These are phyloP conservation scores for Wickerhamiella infanticola DNA, from an alignment of 1,139 yeast species.

Conservation along the genomic window DNA sequence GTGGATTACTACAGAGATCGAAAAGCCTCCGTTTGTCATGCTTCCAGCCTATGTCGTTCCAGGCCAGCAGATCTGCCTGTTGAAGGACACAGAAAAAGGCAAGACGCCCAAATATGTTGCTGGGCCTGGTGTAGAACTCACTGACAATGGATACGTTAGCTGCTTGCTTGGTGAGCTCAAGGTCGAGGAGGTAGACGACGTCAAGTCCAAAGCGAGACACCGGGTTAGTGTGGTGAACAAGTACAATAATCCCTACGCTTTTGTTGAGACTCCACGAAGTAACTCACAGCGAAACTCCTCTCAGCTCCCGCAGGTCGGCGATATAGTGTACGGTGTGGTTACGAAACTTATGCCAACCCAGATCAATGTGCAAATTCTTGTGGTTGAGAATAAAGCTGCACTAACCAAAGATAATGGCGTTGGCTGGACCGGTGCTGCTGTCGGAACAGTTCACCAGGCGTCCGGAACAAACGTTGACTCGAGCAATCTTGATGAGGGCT, in stretches of 20 bases:
- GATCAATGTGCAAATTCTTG: conserved; percentile 69
- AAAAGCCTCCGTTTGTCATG: conserved; percentile 1
- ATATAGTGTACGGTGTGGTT: conserved; percentile 63
- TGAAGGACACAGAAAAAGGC: conserved; percentile 21
- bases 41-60: conserved; percentile 45
- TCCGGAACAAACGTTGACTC: conserved; percentile 42
- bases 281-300: conserved; percentile 21
- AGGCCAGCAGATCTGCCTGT: conserved; percentile 52
- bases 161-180: conserved; percentile 48
- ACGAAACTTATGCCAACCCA: conserved; percentile 52
- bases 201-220: conserved; percentile 9
- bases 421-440: conserved; percentile 11
- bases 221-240: conserved; percentile 26
- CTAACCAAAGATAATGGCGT: conserved; percentile 46
- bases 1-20: too few relatives aligned
- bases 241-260: conserved; percentile 21
- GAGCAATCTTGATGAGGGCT: conserved; percentile 74
- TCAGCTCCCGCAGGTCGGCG: conserved; percentile 68
- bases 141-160: conserved; percentile 33
- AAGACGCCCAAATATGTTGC: conserved; percentile 28
- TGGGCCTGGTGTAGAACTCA: conserved; percentile 31
- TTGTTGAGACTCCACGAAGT: conserved; percentile 7
- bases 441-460: conserved; percentile 15
- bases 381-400: conserved; percentile 54
- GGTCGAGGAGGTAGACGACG: conserved; percentile 19